phyloP scores from a whole-genome alignment of 495 filamentous ascomycete genomes.

The Xylaria nigripes region DNA sequence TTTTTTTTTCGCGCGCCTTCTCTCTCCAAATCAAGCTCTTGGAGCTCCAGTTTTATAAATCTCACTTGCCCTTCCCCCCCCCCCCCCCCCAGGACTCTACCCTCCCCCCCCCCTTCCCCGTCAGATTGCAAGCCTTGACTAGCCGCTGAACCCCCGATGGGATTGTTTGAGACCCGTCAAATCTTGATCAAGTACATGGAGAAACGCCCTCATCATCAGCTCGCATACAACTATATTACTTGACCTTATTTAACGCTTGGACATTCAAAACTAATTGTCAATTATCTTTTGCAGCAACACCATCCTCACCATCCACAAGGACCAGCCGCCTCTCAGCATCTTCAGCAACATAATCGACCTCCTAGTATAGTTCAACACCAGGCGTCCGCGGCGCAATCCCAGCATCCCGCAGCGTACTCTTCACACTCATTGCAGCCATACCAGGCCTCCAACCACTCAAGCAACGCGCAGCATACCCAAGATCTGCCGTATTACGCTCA shows the following conservation, averaged over 20 bases:
- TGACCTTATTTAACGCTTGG: not conserved
- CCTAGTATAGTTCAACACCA: constrained; percentile 56
- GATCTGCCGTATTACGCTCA: constrained; percentile 69
- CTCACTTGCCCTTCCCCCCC: not conserved
- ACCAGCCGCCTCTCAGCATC: constrained; percentile 47
- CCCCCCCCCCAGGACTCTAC: not conserved
- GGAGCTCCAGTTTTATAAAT: not conserved
- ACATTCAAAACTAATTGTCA: not conserved
- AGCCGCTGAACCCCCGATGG: constrained; percentile 35
- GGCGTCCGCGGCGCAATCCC: constrained; percentile 35
- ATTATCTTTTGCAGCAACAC: constrained; percentile 35
- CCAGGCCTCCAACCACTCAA: constrained; percentile 36
- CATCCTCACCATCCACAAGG: constrained; percentile 53
- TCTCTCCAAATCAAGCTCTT: not conserved
- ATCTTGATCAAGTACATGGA: constrained; percentile 35
- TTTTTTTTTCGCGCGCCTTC: too few species aligned
- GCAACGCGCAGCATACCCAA: constrained; percentile 48
- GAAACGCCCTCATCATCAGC: constrained; percentile 20
- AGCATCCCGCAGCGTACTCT: constrained; percentile 52
- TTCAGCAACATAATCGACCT: constrained; percentile 53
- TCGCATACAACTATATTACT: not conserved
- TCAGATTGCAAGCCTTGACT: constrained; percentile 36
- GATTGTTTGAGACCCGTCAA: constrained; percentile 27
- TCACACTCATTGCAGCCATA: constrained; percentile 49
- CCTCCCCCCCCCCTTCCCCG: constrained; percentile 29